Percentiles rank a stretch among this genome's conserved stretches.
phyloP scores from a whole-genome alignment of 306 rosid species.

The Cicer chorassanicum region DNA sequence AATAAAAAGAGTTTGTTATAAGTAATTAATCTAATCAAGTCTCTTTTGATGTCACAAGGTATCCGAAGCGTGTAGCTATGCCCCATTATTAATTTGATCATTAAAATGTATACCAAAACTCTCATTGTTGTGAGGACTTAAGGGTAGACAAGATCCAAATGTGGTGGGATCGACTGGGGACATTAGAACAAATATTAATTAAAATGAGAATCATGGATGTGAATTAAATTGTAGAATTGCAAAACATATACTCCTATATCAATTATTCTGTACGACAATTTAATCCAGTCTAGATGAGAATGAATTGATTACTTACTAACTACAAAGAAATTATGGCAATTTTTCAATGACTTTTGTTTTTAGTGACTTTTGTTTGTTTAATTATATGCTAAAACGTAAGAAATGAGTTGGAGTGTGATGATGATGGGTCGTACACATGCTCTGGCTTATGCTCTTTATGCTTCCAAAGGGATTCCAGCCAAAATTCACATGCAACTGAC shows the following conservation, averaged over 20 bases:
- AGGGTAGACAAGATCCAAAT: conserved; percentile 36
- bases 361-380: background rate
- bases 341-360: background rate
- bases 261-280: conserved; percentile 30
- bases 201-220: background rate
- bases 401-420: conserved; percentile 33
- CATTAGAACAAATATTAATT: conserved; percentile 9
- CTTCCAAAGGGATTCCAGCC: conserved; percentile 1
- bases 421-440: conserved; percentile 32
- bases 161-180: conserved; percentile 32
- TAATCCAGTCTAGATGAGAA: conserved; percentile 30
- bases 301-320: conserved; percentile 27
- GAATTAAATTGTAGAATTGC: conserved; percentile 22
- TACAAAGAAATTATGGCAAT: background rate
- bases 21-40: background rate
- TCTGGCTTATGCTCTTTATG: conserved; percentile 32
- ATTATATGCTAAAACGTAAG: conserved; percentile 5
- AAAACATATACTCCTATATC: too few species aligned
- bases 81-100: background rate
- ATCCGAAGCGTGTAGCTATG: background rate
- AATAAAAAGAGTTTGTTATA: background rate
- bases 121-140: background rate
- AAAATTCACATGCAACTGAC: conserved; percentile 47
- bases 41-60: background rate
- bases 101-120: conserved; percentile 21